Percentiles rank a stretch among this genome's conserved stretches.
phyloP scores from a whole-genome alignment of 495 filamentous ascomycete genomes.

The Penicillium maclennaniae region DNA sequence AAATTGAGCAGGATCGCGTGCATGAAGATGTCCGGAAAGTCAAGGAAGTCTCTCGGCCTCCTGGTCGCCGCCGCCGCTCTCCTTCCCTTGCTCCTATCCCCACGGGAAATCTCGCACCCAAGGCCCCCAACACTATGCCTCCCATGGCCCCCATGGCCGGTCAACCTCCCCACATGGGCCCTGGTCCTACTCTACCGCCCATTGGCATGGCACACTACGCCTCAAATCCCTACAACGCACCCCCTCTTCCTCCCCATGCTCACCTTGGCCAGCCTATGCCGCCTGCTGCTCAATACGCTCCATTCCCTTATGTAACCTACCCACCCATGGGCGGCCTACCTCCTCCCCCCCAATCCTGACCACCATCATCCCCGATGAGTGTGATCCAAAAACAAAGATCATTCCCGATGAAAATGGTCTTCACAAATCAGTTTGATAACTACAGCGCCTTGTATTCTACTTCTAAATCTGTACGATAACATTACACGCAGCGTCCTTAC shows the following conservation, averaged over 20 bases:
- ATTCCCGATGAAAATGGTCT: neutral
- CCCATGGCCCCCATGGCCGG: conserved; percentile 21
- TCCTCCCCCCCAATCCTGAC: neutral
- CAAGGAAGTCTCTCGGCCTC: conserved; percentile 6
- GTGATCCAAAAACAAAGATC: neutral
- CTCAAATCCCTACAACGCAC: conserved; percentile 15
- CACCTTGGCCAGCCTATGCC: conserved; percentile 21
- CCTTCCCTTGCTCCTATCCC: conserved; percentile 20
- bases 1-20: conserved; percentile 41
- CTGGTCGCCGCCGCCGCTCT: conserved; percentile 20
- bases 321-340: conserved; percentile 6
- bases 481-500: neutral
- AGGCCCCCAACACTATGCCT: conserved; percentile 17
- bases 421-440: neutral
- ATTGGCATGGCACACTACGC: conserved; percentile 17
- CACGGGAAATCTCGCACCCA: conserved; percentile 25
- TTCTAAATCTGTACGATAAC: neutral
- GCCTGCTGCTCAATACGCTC: conserved; percentile 18
- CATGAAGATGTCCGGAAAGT: conserved; percentile 26
- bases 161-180: conserved; percentile 12
- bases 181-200: conserved; percentile 15
- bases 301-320: conserved; percentile 25
- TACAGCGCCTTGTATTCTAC: neutral
- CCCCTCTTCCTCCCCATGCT: conserved; percentile 12
- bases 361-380: conserved; percentile 8